Percentiles rank a stretch among this genome's conserved stretches.
phyloP scores from a whole-genome alignment of 441 rosid genomes.

The Populus hybrid region DNA sequence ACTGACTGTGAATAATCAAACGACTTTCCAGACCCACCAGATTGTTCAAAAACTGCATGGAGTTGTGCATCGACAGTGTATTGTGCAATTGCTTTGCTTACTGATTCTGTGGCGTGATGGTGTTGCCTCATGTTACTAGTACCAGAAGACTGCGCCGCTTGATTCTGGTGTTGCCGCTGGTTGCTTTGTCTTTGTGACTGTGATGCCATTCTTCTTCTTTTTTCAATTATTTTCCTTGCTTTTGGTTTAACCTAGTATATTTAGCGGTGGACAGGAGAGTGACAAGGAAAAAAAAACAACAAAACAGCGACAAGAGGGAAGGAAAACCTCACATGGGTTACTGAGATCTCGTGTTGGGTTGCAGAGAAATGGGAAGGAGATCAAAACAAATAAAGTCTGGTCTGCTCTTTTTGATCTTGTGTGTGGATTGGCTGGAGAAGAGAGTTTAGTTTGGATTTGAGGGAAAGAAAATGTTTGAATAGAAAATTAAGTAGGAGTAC shows the following conservation, averaged over 20 bases:
- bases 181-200: constrained; percentile 27
- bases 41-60: constrained; percentile 90
- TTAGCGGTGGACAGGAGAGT: not conserved
- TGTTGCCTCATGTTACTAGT: constrained; percentile 35
- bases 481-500: too few relatives aligned
- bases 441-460: too few relatives aligned
- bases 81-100: constrained; percentile 89
- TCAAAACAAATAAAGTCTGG: too few relatives aligned
- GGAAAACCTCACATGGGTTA: too few relatives aligned
- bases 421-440: too few relatives aligned
- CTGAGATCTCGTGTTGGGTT: too few relatives aligned
- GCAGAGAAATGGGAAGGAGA: too few relatives aligned
- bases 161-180: constrained; percentile 18
- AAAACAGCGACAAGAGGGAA: too few relatives aligned
- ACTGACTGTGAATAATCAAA: constrained; percentile 85
- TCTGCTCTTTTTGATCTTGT: too few relatives aligned
- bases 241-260: not conserved
- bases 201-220: constrained; percentile 33
- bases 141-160: constrained; percentile 46
- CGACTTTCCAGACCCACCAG: constrained; percentile 86
- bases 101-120: constrained; percentile 34
- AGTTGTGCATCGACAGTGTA: constrained; percentile 94
- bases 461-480: too few relatives aligned
- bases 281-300: not conserved
- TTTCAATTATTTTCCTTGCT: not conserved